Evolutionary conservation across 257 asterid species (phyloP).

Genomic region (Solanum etuberosum): DNA sequence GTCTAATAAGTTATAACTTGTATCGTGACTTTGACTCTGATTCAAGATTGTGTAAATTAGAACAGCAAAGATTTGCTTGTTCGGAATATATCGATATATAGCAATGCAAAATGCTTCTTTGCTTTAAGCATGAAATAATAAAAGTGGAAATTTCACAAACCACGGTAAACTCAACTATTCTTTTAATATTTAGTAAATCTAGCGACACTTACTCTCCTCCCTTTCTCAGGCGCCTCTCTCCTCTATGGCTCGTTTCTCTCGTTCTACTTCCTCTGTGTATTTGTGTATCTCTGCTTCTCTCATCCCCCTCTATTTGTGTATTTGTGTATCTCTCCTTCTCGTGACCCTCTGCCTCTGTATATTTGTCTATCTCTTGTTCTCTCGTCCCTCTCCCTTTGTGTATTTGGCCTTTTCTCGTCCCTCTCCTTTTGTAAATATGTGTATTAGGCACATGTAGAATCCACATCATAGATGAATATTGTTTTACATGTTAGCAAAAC

Average conservation of each 20-base stretch:
- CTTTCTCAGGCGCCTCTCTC: background rate
- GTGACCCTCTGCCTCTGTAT: background rate
- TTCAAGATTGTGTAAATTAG: background rate
- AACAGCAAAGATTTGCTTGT: background rate
- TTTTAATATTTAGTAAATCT: background rate
- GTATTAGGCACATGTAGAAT: background rate
- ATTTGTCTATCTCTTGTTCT: background rate
- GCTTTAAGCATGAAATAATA: background rate
- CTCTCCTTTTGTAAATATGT: background rate
- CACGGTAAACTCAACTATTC: background rate
- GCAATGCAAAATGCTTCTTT: background rate
- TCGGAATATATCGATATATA: background rate
- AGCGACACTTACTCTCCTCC: background rate
- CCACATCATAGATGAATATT: background rate
- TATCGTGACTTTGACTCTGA: background rate
- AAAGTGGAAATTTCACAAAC: background rate
- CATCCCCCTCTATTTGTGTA: background rate
- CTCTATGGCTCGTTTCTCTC: background rate
- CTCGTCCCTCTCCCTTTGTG: background rate
- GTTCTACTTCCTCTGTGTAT: background rate
- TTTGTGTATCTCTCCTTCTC: background rate
- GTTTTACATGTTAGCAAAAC: background rate
- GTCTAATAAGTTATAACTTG: background rate
- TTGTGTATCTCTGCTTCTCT: background rate
- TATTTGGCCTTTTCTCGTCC: background rate